Evolutionary conservation across 2,329 filamentous ascomycete genomes (phyloP).

Genomic region (Xylaria sp.): DNA sequence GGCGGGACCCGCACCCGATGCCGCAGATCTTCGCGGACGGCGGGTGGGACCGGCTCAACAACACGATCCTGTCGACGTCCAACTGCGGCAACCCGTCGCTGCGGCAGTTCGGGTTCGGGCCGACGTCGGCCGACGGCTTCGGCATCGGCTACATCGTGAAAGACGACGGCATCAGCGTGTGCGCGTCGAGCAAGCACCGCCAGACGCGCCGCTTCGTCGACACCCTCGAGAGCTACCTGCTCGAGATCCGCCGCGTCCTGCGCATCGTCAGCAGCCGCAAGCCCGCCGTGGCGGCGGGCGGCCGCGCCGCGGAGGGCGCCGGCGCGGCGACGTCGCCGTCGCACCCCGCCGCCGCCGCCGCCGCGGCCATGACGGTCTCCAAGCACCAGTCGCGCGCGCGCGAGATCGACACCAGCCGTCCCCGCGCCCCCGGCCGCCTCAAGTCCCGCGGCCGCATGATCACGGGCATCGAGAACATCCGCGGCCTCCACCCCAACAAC

Average conservation of each 20-base stretch:
- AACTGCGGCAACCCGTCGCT: constrained; percentile 97
- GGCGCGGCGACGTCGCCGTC: too few relatives aligned
- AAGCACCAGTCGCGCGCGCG: constrained; percentile 56
- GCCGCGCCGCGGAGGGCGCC: too few relatives aligned
- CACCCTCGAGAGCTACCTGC: constrained; percentile 83
- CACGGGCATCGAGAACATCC: constrained; percentile 53
- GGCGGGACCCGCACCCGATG: constrained; percentile 53
- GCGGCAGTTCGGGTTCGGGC: constrained; percentile 94
- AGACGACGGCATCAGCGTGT: constrained; percentile 86
- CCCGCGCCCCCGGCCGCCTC: constrained; percentile 48
- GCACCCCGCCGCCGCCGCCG: too few relatives aligned
- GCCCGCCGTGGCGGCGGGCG: too few relatives aligned
- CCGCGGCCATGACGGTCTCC: constrained; percentile 41
- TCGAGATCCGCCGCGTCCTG: constrained; percentile 86
- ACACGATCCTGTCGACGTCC: constrained; percentile 91
- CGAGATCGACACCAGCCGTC: constrained; percentile 49
- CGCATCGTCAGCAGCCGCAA: constrained; percentile 66
- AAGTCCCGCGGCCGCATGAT: constrained; percentile 78
- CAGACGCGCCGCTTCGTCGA: constrained; percentile 92
- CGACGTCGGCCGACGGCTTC: constrained; percentile 90
- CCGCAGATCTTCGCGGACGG: constrained; percentile 83
- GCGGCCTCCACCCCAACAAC: constrained; percentile 40
- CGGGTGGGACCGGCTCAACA: constrained; percentile 96
- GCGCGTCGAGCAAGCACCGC: constrained; percentile 88
- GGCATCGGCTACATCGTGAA: constrained; percentile 99